Evolutionary conservation across 2,329 filamentous ascomycete genomes (phyloP), one percentile per base, ranked within the genome.

Genomic region (Ceratocystis alfenasii): DNA sequence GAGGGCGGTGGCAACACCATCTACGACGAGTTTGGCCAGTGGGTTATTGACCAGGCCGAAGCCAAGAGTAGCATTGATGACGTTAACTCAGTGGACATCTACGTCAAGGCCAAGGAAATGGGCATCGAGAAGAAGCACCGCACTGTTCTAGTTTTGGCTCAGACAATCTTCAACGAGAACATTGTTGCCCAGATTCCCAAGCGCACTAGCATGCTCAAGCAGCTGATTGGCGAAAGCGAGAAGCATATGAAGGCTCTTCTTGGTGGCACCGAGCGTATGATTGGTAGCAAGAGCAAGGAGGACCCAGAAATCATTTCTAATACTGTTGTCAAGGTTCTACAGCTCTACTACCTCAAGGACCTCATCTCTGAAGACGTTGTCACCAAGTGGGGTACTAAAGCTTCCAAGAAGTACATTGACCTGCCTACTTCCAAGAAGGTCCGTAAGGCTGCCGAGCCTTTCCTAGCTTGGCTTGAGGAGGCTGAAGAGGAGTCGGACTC

Each of bases 401-500:
- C 93, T 68, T 96, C 90, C 84, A 96, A 95, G 87, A 96, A 96
- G 81, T 97, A 97, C 75, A 89, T 95, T 71, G 93, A 97, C 75
- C 77, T 95, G 68, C 75, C 87, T 68, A 92, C 86, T 68, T 95
- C 90, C 79, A 93, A 91, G 82, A 95, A 95, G 83, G 91, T 97
- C 69, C 90, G 92, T 79, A 93, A 95, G 81, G 88, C 90, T 70
- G 91, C 94, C 65, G 89, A 95, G 80, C 87, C 89, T 70, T 99
- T 99, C 83, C 82, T 96, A 73, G 88, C 86, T 72, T 97, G 92
- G 93, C 90, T 97, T 67, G 85, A 90, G 71, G 90, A 88, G 76
- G 92, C 92, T 65, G 88, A 92, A 75, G 53, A 48, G 33, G 65
- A 64, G 60, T 66, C 65, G 1, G 85, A 87, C 69, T 86, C 89